Conservation (phyloP, 2,329 filamentous ascomycete species). For the Arthrobotrys conoides region DNA sequence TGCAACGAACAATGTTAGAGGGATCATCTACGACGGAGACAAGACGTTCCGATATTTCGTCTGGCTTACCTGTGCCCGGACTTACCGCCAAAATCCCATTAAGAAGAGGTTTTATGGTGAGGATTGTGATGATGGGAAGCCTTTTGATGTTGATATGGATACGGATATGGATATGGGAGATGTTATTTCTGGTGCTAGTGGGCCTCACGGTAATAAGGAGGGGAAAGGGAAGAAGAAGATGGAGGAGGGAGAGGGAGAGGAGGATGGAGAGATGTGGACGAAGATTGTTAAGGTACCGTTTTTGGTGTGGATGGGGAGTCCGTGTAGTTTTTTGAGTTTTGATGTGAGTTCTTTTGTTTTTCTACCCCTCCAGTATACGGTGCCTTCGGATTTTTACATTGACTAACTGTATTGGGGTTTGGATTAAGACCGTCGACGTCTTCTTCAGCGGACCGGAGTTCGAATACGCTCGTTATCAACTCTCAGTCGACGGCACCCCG, state of each 20-base stretch:
- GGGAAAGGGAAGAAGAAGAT: background rate
- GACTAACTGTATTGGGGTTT: background rate
- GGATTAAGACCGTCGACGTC: background rate
- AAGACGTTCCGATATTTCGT: conserved; percentile 51
- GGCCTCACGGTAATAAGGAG: background rate
- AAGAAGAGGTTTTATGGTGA: background rate
- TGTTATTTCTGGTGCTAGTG: background rate
- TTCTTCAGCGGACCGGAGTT: conserved; percentile 36
- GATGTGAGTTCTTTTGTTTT: conserved; percentile 16
- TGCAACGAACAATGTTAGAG: conserved; percentile 18
- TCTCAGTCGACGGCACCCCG: conserved; percentile 23
- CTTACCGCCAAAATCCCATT: background rate
- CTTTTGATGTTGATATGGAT: background rate
- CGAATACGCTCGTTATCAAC: conserved; percentile 13
- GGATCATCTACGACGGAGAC: conserved; percentile 37
- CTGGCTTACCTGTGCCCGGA: conserved; percentile 29
- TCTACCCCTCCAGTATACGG: background rate
- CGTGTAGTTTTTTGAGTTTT: conserved; percentile 39
- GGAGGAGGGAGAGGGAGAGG: background rate
- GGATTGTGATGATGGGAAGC: background rate
- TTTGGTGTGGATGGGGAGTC: conserved; percentile 56
- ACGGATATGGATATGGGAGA: background rate
- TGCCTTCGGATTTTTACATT: background rate
- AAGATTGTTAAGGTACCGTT: conserved; percentile 45
- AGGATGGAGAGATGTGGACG: conserved; percentile 6